These are phyloP conservation scores for Avena atlantica DNA, from an alignment of 176 grass and related monocot genomes.

Conservation along the genomic window DNA sequence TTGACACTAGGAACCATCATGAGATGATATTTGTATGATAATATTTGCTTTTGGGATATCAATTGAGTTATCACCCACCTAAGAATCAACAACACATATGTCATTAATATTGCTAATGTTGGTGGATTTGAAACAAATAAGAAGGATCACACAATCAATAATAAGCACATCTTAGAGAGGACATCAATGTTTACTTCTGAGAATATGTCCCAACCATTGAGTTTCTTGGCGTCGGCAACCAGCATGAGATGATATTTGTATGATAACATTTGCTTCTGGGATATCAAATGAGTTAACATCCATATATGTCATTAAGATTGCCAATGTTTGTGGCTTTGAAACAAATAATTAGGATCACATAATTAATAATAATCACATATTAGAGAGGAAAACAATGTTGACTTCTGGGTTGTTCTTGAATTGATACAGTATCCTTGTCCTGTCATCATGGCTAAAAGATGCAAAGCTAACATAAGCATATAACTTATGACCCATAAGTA, in stretches of 20 bases:
- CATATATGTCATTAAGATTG: conserved; percentile 58
- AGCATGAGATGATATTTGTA: conserved; percentile 98
- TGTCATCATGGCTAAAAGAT: conserved; percentile 79
- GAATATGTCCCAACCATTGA: conserved; percentile 93
- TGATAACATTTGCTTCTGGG: conserved; percentile 96
- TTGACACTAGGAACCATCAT: conserved; percentile 94
- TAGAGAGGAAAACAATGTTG: conserved; percentile 93
- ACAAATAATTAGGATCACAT: background rate
- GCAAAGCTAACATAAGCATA: conserved; percentile 36
- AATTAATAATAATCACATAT: conserved; percentile 53
- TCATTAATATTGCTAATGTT: background rate
- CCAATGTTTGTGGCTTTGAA: background rate
- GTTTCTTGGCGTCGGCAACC: conserved; percentile 97
- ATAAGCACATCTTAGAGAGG: conserved; percentile 77
- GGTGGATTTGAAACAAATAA: conserved; percentile 13
- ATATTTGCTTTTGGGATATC: conserved; percentile 99
- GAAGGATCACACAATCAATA: background rate
- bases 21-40: conserved; percentile 98
- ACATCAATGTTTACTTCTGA: conserved; percentile 90
- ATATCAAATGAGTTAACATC: conserved; percentile 99
- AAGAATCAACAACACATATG: conserved; percentile 31
- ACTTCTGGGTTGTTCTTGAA: conserved; percentile 89
- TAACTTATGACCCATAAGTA: conserved; percentile 6
- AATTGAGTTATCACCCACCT: conserved; percentile 99
- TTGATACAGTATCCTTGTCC: conserved; percentile 85